Evolutionary conservation across 2,329 filamentous ascomycete species (phyloP), one percentile per base, ranked within the genome.

Genomic region (Zymoseptoria tritici): DNA sequence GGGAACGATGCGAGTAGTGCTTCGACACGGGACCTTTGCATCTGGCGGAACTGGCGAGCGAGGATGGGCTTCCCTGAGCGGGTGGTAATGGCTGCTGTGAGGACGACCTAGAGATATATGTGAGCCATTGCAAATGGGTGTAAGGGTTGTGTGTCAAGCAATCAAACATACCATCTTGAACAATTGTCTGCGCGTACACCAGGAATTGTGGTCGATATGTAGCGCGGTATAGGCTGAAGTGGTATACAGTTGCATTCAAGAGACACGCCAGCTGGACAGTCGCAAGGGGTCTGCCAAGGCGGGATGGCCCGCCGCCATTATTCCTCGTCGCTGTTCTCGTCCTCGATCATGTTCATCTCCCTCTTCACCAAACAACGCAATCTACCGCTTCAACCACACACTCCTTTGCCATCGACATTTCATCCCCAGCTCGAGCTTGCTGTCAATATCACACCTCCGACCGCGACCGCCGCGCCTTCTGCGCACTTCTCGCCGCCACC

Each of bases 41-140:
- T 97, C 80, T 97, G 93, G 70, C 93, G 87, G 78, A 99, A 99
- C 79, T 97, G 91, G 72, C 95, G 88, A 66, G 94, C 97, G 76
- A 99, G 88, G 73, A 99, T 92, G 77, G 93, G 90, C 83, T 99
- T 99, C 76, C 94, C 94, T 76, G 94, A 94, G 70, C 94, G 87
- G 76, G 95, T 99, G 80, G 93, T 97, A 81, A 99, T 97, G 72
- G 94, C 97, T 72, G 94, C 94, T 77, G 93, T 94, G 76, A 99
- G 90, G 77, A 99, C 91, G 76, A 99, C 94, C 94, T 97, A 69
- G 50, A n/a, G n/a, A n/a, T 50, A 13, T 53, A 57, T 52, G 52
- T 64, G 51, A 66, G 61, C 51, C 36, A 46, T 55, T 55, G 29
- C 11, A 31, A 13, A 7, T 42, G 21, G 5, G 26, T 16, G 2